Percentiles rank a stretch among this genome's conserved stretches.
Evolutionary conservation across 2,329 filamentous ascomycete species (phyloP).

Genomic region (Diplodia seriata): DNA sequence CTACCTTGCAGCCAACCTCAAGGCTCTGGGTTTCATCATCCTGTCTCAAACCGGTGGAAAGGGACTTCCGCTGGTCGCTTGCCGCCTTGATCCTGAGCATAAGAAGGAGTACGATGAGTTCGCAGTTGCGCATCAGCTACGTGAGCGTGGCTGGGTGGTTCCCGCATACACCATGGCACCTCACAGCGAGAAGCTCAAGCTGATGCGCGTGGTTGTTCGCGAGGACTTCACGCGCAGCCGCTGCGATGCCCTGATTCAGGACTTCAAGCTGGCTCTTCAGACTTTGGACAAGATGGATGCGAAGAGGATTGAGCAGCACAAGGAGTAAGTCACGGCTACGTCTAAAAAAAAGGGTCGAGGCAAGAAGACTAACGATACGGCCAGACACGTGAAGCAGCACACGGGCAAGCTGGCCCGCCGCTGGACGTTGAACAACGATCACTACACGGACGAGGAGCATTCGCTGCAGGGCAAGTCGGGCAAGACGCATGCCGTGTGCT

Average conservation of each 20-base stretch:
- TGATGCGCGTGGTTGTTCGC: constrained; percentile 89
- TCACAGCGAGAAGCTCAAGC: constrained; percentile 80
- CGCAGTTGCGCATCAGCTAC: constrained; percentile 76
- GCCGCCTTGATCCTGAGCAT: constrained; percentile 70
- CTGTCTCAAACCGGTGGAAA: constrained; percentile 80
- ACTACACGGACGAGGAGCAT: constrained; percentile 77
- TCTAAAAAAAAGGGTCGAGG: background rate
- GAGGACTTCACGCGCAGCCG: constrained; percentile 87
- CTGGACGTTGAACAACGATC: constrained; percentile 48
- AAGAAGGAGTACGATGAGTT: constrained; percentile 64
- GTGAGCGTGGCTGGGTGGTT: constrained; percentile 88
- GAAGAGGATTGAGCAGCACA: constrained; percentile 72
- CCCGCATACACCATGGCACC: constrained; percentile 98
- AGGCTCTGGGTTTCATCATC: constrained; percentile 81
- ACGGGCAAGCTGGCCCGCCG: constrained; percentile 34
- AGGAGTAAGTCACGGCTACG: constrained; percentile 58
- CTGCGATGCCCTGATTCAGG: constrained; percentile 77
- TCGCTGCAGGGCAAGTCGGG: constrained; percentile 87
- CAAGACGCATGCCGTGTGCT: constrained; percentile 90
- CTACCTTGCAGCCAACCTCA: constrained; percentile 77
- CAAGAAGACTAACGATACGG: constrained; percentile 32
- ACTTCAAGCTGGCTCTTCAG: constrained; percentile 78
- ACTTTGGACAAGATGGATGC: constrained; percentile 77
- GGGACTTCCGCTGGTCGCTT: constrained; percentile 89
- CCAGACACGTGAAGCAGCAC: constrained; percentile 38